phyloP scores from a whole-genome alignment of 257 asterid genomes.

The Parsonsia alboflavescens region DNA sequence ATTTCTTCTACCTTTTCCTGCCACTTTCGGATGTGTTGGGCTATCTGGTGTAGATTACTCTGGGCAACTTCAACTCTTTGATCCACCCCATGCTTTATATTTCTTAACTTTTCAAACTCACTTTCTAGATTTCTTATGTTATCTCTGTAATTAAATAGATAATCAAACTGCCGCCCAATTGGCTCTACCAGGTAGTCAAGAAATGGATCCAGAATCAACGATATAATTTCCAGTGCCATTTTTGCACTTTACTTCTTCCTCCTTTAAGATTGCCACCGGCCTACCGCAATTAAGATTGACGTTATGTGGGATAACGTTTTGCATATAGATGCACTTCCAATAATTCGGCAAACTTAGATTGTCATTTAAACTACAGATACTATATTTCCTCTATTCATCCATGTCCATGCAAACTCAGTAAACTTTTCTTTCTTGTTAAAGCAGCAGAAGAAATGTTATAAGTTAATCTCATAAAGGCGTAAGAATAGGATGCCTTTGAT shows the following conservation, averaged over 20 bases:
- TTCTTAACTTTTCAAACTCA: background rate
- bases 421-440: no score
- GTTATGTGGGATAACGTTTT: no score
- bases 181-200: background rate
- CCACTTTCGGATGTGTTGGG: background rate
- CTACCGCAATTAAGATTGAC: background rate
- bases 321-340: no score
- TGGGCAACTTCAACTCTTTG: background rate
- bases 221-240: background rate
- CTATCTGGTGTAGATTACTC: background rate
- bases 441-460: no score
- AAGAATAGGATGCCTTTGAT: no score
- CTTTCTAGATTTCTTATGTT: background rate
- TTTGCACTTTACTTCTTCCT: background rate
- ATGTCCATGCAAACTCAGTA: no score
- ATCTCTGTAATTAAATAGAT: constrained; percentile 1
- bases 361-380: no score
- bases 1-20: background rate
- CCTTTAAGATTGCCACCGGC: no score
- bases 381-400: no score
- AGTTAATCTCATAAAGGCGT: no score
- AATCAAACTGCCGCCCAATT: constrained; percentile 4
- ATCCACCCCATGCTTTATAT: constrained; percentile 7
- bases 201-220: background rate
- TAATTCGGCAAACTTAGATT: no score